Conservation (phyloP, 1,139 yeast species). For the Pichia kudriavzevii region DNA sequence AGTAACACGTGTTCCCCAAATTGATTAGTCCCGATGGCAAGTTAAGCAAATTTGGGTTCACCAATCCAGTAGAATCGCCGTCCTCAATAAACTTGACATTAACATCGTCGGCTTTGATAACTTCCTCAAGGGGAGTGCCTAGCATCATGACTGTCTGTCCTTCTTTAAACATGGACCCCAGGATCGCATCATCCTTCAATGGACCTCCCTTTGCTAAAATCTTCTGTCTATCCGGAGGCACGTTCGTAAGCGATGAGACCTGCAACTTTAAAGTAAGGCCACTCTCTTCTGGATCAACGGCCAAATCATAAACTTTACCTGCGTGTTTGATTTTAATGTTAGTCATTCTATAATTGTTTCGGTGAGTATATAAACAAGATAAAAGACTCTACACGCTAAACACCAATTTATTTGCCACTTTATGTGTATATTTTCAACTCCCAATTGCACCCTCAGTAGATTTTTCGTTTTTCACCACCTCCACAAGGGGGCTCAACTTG, state of each 20-base stretch:
- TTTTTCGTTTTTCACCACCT: too few species aligned
- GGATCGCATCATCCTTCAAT: constrained; percentile 56
- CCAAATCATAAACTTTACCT: constrained; percentile 72
- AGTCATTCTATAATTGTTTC: constrained; percentile 49
- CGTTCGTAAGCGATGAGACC: constrained; percentile 66
- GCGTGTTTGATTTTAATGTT: constrained; percentile 59
- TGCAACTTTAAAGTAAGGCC: constrained; percentile 69
- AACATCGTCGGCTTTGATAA: constrained; percentile 30
- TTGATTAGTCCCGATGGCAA: constrained; percentile 81
- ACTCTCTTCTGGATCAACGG: constrained; percentile 45
- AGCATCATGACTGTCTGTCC: constrained; percentile 76
- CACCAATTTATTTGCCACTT: too few species aligned
- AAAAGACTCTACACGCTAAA: too few species aligned
- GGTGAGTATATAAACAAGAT: too few species aligned
- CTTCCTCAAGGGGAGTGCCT: constrained; percentile 71
- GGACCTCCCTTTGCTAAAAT: constrained; percentile 87
- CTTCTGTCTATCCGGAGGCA: constrained; percentile 84
- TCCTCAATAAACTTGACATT: constrained; percentile 64
- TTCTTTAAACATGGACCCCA: constrained; percentile 48
- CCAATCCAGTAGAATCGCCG: constrained; percentile 29
- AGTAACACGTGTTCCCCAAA: constrained; percentile 91
- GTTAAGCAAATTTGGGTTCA: constrained; percentile 22
- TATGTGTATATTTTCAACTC: too few species aligned
- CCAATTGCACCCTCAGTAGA: too few species aligned
- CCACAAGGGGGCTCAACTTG: too few species aligned